Base-by-base conservation (phyloP, 2,329 filamentous ascomycete genomes). In the Ophiobolus disseminans region DNA sequence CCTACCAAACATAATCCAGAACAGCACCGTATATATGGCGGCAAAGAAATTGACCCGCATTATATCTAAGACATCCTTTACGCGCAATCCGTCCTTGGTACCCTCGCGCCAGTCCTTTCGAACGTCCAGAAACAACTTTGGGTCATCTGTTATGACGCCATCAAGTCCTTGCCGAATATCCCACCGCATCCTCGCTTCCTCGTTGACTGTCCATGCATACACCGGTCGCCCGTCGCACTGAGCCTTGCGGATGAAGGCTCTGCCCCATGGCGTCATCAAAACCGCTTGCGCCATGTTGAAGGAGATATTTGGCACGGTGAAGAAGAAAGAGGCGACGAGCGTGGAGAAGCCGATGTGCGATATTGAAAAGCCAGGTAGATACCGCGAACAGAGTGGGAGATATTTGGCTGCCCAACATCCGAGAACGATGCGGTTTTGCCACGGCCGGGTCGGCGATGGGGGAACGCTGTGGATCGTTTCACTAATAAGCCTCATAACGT, bases 191-290 rank as follows among this genome's bases (percentile, higher is more conserved):
- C 85, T 83, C 40, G 80, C 78, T 54, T 84, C 82, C 11, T 88
- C 82, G 68, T 97, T 96, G 40, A 96, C 89, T 0, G 92, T 97
- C 93, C 93, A 97, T 0, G 85, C 82, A 62, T 88, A 86, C 4
- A 97, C 76, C 3, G 82, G 80, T 17, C 88, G 81, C 13, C 79
- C 75, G 1, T 78, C 75, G 38, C 75, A 69, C 51, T 80, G 80
- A 20, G 84, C 82, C 45, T 86, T 81, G 10, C 78, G 77, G 13
- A 91, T 73, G 75, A 97, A 94, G 9, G 76, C 74, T 8, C 72
- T 68, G 6, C 91, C 91, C 26, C 84, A 76, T 0, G 86, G 86
- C 1, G 87, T 85, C 48, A 90, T 81, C 40, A 96, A 80, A 16
- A 84, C 75, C 47, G 81, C 79, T 53, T 89, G 85, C 37, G 89